Conservation (phyloP, 2,329 filamentous ascomycete species). For the Dactylellina drechsleri region DNA sequence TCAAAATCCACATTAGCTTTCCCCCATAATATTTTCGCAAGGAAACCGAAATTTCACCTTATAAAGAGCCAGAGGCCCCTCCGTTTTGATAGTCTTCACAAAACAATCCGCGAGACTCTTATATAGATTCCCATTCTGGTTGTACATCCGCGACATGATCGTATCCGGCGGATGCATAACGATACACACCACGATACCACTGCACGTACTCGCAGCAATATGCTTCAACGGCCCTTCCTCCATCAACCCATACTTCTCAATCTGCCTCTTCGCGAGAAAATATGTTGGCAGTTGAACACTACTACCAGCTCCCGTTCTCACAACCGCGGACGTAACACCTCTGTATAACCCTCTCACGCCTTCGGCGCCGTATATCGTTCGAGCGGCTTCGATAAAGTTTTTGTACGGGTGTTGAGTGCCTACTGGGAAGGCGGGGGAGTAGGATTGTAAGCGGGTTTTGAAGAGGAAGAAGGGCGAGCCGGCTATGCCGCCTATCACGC, state of each 20-base stretch:
- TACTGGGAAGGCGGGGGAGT: conserved; percentile 88
- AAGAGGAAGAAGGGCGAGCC: conserved; percentile 97
- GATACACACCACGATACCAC: conserved; percentile 94
- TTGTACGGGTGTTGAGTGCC: conserved; percentile 96
- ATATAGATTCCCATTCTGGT: conserved; percentile 98
- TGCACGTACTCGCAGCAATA: conserved; percentile 84
- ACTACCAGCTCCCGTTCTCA: conserved; percentile 93
- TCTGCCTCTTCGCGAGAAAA: conserved; percentile 91
- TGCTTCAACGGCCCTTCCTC: conserved; percentile 90
- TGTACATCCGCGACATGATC: conserved; percentile 98
- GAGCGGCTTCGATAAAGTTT: conserved; percentile 83
- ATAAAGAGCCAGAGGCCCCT: conserved; percentile 92
- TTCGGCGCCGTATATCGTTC: conserved; percentile 79
- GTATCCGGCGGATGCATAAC: conserved; percentile 99
- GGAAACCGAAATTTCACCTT: conserved; percentile 66
- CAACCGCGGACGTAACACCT: conserved; percentile 91
- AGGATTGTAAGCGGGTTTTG: conserved; percentile 95
- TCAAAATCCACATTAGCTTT: conserved; percentile 9
- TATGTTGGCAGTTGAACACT: conserved; percentile 97
- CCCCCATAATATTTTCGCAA: not conserved
- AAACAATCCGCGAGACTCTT: conserved; percentile 91
- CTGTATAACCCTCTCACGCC: conserved; percentile 85
- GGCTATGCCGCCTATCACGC: conserved; percentile 88
- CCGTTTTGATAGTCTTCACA: conserved; percentile 87
- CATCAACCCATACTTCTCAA: conserved; percentile 85